Evolutionary conservation across 306 rosid species (phyloP).

Genomic region (Casuarina glauca): DNA sequence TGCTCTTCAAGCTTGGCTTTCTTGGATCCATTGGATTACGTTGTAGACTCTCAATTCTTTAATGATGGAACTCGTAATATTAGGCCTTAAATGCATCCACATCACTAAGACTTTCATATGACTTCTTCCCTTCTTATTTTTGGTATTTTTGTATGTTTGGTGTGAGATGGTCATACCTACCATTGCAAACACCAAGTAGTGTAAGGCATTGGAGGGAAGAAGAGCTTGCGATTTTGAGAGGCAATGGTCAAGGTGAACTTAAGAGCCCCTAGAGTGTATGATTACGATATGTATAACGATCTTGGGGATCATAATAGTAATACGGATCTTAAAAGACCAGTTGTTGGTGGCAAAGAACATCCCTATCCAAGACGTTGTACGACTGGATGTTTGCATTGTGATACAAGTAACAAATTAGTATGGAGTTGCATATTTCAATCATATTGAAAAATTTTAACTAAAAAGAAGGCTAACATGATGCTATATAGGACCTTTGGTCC

Average conservation of each 20-base stretch:
- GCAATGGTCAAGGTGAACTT: constrained; percentile 46
- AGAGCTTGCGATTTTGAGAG: constrained; percentile 42
- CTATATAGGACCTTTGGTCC: too few relatives aligned
- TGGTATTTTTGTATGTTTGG: background rate
- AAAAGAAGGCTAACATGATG: too few relatives aligned
- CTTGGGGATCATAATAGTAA: constrained; percentile 40
- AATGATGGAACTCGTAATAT: too few relatives aligned
- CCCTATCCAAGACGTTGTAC: constrained; percentile 44
- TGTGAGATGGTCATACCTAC: constrained; percentile 32
- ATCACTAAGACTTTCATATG: too few relatives aligned
- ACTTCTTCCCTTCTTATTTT: background rate
- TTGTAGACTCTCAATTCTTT: too few relatives aligned
- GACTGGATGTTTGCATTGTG: constrained; percentile 33
- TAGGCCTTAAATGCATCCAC: too few relatives aligned
- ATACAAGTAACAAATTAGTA: background rate
- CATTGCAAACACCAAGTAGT: constrained; percentile 43
- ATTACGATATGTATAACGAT: constrained; percentile 55
- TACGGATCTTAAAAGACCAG: constrained; percentile 29
- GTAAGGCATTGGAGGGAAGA: constrained; percentile 37
- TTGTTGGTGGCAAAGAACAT: constrained; percentile 32
- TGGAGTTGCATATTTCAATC: too few relatives aligned
- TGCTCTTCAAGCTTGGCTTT: too few relatives aligned
- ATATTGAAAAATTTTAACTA: too few relatives aligned
- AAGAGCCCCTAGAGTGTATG: constrained; percentile 37
- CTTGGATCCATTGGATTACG: too few relatives aligned